These are phyloP conservation scores for Phytopythium montanum DNA, from an alignment of 352 stramenopile genomes.

Conservation along the genomic window DNA sequence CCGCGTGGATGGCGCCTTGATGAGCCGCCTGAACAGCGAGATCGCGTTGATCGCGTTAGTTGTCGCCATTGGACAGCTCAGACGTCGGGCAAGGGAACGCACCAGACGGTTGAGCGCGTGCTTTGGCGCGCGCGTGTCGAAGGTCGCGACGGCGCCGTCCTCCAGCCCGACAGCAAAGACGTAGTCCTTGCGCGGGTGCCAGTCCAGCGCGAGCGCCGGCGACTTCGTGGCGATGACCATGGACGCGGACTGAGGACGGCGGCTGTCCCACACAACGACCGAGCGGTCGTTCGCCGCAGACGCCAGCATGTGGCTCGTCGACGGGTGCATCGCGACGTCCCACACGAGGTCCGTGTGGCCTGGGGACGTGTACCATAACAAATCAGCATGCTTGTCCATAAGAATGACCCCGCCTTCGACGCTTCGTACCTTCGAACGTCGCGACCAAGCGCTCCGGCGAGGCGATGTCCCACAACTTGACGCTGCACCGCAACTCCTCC, in stretches of 20 bases:
- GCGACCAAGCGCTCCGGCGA: slow-evolving; percentile 41
- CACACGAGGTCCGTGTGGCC: slow-evolving; percentile 75
- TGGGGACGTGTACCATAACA: slow-evolving; percentile 12
- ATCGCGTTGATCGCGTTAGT: not conserved
- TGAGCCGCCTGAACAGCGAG: slow-evolving; percentile 20
- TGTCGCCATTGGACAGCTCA: not conserved
- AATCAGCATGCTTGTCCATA: not conserved
- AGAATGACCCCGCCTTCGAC: not conserved
- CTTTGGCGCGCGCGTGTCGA: slow-evolving; percentile 54
- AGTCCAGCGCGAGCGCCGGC: slow-evolving; percentile 59
- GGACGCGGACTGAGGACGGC: slow-evolving; percentile 34
- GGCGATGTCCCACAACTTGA: slow-evolving; percentile 75
- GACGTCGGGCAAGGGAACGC: not conserved
- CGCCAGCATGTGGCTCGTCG: slow-evolving; percentile 37
- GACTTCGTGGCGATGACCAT: slow-evolving; percentile 33
- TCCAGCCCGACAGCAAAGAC: slow-evolving; percentile 62
- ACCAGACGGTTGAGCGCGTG: slow-evolving; percentile 42
- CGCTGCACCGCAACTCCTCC: slow-evolving; percentile 15
- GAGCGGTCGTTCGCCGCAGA: slow-evolving; percentile 66
- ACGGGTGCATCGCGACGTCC: slow-evolving; percentile 50
- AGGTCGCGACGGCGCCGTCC: slow-evolving; percentile 57
- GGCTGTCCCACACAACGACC: slow-evolving; percentile 72
- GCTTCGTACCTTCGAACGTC: slow-evolving; percentile 42
- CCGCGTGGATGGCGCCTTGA: slow-evolving; percentile 40
- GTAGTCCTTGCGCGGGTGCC: slow-evolving; percentile 58